Conservation (phyloP, 192 early-diverging fungal genomes). For the Physocladia obscura region DNA sequence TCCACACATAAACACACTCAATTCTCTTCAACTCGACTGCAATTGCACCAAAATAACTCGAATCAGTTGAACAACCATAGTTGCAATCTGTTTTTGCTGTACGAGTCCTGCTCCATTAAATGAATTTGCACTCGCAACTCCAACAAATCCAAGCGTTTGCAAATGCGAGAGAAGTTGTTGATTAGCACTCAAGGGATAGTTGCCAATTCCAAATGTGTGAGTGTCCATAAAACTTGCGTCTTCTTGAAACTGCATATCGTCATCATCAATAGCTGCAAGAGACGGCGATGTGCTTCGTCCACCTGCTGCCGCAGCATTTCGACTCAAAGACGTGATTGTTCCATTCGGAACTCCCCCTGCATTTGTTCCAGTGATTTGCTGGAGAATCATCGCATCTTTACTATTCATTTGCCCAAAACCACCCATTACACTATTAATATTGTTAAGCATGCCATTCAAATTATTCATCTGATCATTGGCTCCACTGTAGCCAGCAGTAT, state of each 20-base stretch:
- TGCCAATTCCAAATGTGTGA: background rate
- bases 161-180: conserved; percentile 12
- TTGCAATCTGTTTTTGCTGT: conserved; percentile 16
- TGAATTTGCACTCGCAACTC: conserved; percentile 20
- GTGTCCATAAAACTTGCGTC: background rate
- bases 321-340: background rate
- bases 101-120: background rate
- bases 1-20: too few species aligned
- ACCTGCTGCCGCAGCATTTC: background rate
- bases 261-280: background rate
- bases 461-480: too few species aligned
- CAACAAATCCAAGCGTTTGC: conserved; percentile 19
- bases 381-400: background rate
- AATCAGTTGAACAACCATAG: conserved; percentile 12
- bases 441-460: conserved; percentile 2
- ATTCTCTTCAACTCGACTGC: too few species aligned
- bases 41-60: conserved; percentile 17
- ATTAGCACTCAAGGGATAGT: conserved; percentile 2
- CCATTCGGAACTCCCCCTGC: background rate
- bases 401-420: background rate
- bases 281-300: background rate
- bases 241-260: background rate
- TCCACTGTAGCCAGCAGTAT: background rate
- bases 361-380: conserved; percentile 13
- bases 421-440: conserved; percentile 25